These are phyloP conservation scores for Aspergillus pseudoterreus DNA, from an alignment of 2,329 filamentous ascomycete genomes.

Conservation along the genomic window DNA sequence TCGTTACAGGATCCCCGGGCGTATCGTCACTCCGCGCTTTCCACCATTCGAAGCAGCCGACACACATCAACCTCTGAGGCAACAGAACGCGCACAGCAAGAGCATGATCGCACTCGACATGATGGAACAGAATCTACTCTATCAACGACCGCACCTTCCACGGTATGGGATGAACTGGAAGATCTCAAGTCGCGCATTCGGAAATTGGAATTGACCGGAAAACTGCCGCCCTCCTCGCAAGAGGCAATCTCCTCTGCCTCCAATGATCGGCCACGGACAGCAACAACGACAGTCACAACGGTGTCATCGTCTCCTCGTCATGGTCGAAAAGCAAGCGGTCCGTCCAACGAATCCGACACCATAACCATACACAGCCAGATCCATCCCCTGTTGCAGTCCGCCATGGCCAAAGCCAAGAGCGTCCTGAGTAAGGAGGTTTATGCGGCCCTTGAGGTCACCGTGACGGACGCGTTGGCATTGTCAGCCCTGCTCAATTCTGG, in stretches of 20 bases:
- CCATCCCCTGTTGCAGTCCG: constrained; percentile 76
- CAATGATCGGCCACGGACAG: constrained; percentile 81
- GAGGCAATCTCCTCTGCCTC: constrained; percentile 71
- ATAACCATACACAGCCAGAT: constrained; percentile 49
- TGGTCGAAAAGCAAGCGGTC: constrained; percentile 49
- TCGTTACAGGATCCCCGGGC: constrained; percentile 32
- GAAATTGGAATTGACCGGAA: constrained; percentile 84
- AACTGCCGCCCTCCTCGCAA: constrained; percentile 76
- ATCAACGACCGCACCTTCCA: constrained; percentile 85
- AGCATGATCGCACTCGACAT: constrained; percentile 31
- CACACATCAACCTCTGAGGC: constrained; percentile 33
- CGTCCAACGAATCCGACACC: constrained; percentile 32
- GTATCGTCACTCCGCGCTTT: constrained; percentile 32
- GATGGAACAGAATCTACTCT: constrained; percentile 81
- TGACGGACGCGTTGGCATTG: constrained; percentile 74
- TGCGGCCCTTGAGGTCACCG: constrained; percentile 73
- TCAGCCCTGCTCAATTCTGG: constrained; percentile 72
- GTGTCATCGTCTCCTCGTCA: constrained; percentile 86
- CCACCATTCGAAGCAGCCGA: constrained; percentile 34
- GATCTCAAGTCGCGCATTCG: constrained; percentile 92
- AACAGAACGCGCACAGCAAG: constrained; percentile 31
- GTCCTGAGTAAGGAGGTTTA: constrained; percentile 70
- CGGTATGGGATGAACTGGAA: constrained; percentile 96
- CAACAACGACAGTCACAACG: constrained; percentile 85
- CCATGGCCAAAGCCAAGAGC: constrained; percentile 72